Percentiles rank a stretch among this genome's conserved stretches.
phyloP scores from a whole-genome alignment of 306 rosid species.

The Quillaja saponaria region DNA sequence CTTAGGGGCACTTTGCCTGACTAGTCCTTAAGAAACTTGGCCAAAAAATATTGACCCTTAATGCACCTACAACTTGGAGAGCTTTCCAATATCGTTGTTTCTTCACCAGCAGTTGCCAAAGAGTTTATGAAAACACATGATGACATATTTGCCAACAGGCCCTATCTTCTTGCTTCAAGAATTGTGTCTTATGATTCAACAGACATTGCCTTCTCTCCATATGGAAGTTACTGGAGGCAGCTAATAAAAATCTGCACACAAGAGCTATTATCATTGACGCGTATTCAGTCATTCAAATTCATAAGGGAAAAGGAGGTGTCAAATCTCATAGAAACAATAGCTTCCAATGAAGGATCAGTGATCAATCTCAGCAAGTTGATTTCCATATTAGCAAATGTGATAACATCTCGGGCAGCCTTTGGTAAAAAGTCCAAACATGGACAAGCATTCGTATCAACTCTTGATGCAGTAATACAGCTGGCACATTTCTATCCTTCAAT shows the following conservation, averaged over 20 bases:
- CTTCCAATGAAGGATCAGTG: slow-evolving; percentile 16
- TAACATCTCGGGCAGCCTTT: slow-evolving; percentile 18
- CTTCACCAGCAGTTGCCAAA: too few relatives aligned
- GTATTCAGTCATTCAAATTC: slow-evolving; percentile 25
- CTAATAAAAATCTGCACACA: slow-evolving; percentile 23
- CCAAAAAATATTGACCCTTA: too few relatives aligned
- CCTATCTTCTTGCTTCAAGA: neutral
- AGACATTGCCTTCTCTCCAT: too few relatives aligned
- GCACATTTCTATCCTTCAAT: slow-evolving; percentile 15
- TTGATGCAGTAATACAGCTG: neutral
- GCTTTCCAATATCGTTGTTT: too few relatives aligned
- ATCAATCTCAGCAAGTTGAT: slow-evolving; percentile 27
- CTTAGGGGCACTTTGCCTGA: too few relatives aligned
- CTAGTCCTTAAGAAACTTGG: neutral
- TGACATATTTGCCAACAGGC: slow-evolving; percentile 22
- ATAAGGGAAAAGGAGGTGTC: slow-evolving; percentile 27
- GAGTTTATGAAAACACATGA: slow-evolving; percentile 35
- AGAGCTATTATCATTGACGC: slow-evolving; percentile 25
- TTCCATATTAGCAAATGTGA: neutral
- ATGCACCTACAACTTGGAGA: too few relatives aligned
- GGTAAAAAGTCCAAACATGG: neutral
- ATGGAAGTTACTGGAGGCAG: slow-evolving; percentile 26
- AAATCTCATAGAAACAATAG: too few relatives aligned
- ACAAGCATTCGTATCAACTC: neutral
- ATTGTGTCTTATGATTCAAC: too few relatives aligned